Base-by-base conservation (phyloP, 805 yeast genomes). In the Spathaspora boniae region DNA sequence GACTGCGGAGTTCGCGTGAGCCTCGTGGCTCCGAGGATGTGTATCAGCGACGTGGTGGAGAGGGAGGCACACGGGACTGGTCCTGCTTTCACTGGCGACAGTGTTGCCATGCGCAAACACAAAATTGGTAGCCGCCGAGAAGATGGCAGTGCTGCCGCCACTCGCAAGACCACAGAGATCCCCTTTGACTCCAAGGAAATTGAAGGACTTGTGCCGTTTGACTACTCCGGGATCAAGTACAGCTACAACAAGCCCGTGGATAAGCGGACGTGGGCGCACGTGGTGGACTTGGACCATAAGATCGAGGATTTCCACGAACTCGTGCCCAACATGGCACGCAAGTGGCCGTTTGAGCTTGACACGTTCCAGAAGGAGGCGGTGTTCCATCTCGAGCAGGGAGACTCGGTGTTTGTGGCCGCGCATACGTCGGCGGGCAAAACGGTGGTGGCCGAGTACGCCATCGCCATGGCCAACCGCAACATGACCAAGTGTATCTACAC, bases 371-470 rank as follows among this genome's bases (percentile, higher is more conserved):
- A 93, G 53, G 98, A 93, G 61, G 98, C 99, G 0, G 84, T 93
- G 0, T 93, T 85, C 53, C 98, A 89, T 59, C 68, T 93, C 42
- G 99, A 93, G 53, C 96, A 88, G 58, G 98, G 98, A 25, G 98
- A 93, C 53, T 91, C 98, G 6, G 99, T 93, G 3, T 93, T 93
- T 61, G 96, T 93, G 3, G 98, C 98, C 3, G 99, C 99, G 0
- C 98, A 91, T 58, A 91, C 98, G 0, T 91, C 98, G 3, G 98
- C 98, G 0, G 98, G 98, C 62, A 91, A 91, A 54, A 91, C 98
- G 0, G 98, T 91, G 3, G 96, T 93, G 17, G 98, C 98, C 0
- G 98, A 91, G 56, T 91, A 91, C 55, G 98, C 98, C 3, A 93
- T 91, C 58, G 96, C 98, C 3, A 82, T 91, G 95, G 94, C 98